Percentiles rank a stretch among this genome's conserved stretches.
Conservation (phyloP, 1,284 basidiomycete genomes). For the Apiotrichum montevideense region DNA sequence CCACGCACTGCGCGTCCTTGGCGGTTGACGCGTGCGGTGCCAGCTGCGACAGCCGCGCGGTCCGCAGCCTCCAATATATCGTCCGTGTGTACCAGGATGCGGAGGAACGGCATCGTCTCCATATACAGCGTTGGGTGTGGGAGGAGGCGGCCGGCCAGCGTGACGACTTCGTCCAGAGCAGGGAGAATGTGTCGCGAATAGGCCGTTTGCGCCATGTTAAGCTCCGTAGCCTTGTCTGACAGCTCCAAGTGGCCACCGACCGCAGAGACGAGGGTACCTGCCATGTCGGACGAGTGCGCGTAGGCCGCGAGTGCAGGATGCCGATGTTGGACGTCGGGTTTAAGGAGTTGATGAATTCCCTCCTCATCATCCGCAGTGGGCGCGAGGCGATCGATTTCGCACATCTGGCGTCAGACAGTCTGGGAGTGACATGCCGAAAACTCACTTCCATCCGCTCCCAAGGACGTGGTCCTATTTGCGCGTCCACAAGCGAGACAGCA, state of each 20-base stretch:
- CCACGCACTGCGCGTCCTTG: slow-evolving; percentile 35
- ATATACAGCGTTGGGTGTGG: slow-evolving; percentile 52
- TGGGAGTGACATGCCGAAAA: neutral
- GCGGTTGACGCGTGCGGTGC: slow-evolving; percentile 31
- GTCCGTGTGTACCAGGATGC: slow-evolving; percentile 63
- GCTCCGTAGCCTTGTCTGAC: neutral
- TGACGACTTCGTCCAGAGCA: slow-evolving; percentile 50
- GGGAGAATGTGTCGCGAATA: slow-evolving; percentile 41
- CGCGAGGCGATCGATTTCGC: slow-evolving; percentile 43
- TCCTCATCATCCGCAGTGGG: slow-evolving; percentile 56
- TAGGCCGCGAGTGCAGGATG: slow-evolving; percentile 20
- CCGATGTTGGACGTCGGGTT: slow-evolving; percentile 30
- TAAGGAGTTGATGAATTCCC: slow-evolving; percentile 53
- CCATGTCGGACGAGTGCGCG: slow-evolving; percentile 22
- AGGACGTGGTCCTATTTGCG: slow-evolving; percentile 49
- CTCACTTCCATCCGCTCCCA: slow-evolving; percentile 51
- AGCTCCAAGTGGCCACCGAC: slow-evolving; percentile 16
- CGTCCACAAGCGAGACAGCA: slow-evolving; percentile 51
- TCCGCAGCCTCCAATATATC: slow-evolving; percentile 49
- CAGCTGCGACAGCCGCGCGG: slow-evolving; percentile 24
- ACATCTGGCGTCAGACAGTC: slow-evolving; percentile 29
- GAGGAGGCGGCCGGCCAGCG: slow-evolving; percentile 44
- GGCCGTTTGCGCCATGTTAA: slow-evolving; percentile 16
- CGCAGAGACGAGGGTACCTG: slow-evolving; percentile 32
- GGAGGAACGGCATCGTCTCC: slow-evolving; percentile 67